Percentiles rank a stretch among this genome's conserved stretches.
Evolutionary conservation across 164 flowering plant genomes (phyloP).

Genomic region (Umbilicus rupestris): DNA sequence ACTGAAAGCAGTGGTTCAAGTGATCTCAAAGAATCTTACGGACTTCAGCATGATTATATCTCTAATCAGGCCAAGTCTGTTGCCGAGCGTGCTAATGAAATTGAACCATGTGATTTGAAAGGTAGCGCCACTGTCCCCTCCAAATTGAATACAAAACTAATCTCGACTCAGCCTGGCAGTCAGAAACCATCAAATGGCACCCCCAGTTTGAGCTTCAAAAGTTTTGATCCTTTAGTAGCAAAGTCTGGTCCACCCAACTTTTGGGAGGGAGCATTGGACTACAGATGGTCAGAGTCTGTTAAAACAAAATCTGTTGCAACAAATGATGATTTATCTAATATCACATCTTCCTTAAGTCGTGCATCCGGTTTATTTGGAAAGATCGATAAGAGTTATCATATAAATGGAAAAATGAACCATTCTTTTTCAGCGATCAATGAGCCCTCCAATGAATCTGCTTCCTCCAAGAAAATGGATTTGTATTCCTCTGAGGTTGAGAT

Average conservation of each 20-base stretch:
- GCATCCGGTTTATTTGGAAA: conserved; percentile 26
- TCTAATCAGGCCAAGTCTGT: conserved; percentile 17
- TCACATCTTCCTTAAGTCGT: conserved; percentile 18
- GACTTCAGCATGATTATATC: conserved; percentile 14
- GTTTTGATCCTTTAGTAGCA: conserved; percentile 16
- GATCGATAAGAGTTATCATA: conserved; percentile 7
- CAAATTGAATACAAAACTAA: conserved; percentile 16
- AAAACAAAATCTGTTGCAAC: conserved; percentile 13
- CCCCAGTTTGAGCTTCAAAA: conserved; percentile 14
- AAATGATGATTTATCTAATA: conserved; percentile 17
- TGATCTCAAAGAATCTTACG: conserved; percentile 18
- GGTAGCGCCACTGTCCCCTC: conserved; percentile 17
- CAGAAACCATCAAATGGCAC: conserved; percentile 15
- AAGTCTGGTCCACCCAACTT: conserved; percentile 23
- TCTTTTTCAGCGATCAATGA: conserved; percentile 10
- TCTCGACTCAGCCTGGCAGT: conserved; percentile 11
- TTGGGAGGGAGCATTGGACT: conserved; percentile 28
- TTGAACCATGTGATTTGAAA: conserved; percentile 20
- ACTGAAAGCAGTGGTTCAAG: conserved; percentile 21
- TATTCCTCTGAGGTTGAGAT: conserved; percentile 7
- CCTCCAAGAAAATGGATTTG: conserved; percentile 11
- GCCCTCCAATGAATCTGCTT: conserved; percentile 14
- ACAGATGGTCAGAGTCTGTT: conserved; percentile 16
- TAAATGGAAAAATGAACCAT: conserved; percentile 14
- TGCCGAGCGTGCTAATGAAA: conserved; percentile 18